Evolutionary conservation across 2,329 filamentous ascomycete species (phyloP).

Genomic region (Botryosphaeria dothidea): DNA sequence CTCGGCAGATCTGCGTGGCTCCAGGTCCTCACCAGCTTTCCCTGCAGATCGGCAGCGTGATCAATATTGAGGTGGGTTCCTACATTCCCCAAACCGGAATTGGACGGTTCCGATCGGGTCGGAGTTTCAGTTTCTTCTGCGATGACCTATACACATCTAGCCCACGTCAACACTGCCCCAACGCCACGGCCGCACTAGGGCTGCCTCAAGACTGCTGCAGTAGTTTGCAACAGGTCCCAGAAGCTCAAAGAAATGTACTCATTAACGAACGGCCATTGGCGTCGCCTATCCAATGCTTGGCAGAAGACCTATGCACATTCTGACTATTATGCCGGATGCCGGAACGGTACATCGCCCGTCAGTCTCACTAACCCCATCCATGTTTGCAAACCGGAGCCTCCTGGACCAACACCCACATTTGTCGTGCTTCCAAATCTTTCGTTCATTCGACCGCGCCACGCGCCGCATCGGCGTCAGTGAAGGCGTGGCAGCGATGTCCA

Average conservation of each 20-base stretch:
- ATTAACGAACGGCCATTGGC: background rate
- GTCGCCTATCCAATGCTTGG: too few relatives aligned
- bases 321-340: background rate
- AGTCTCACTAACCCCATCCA: background rate
- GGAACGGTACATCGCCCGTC: background rate
- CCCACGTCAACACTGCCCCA: background rate
- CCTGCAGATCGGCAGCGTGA: background rate
- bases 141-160: too few relatives aligned
- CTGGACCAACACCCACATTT: background rate
- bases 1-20: background rate
- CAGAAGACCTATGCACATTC: too few relatives aligned
- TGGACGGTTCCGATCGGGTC: background rate
- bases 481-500: background rate
- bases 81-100: background rate
- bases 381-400: background rate
- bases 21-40: background rate
- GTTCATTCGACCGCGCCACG: background rate
- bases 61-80: slow-evolving; percentile 3
- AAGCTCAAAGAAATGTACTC: background rate
- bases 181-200: background rate
- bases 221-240: slow-evolving; percentile 12
- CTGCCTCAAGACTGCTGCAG: slow-evolving; percentile 2
- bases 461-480: background rate
- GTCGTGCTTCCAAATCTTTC: background rate
- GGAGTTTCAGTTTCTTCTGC: background rate